Conservation (phyloP, 2,329 filamentous ascomycete genomes). For the Pezicula rhizophila region DNA sequence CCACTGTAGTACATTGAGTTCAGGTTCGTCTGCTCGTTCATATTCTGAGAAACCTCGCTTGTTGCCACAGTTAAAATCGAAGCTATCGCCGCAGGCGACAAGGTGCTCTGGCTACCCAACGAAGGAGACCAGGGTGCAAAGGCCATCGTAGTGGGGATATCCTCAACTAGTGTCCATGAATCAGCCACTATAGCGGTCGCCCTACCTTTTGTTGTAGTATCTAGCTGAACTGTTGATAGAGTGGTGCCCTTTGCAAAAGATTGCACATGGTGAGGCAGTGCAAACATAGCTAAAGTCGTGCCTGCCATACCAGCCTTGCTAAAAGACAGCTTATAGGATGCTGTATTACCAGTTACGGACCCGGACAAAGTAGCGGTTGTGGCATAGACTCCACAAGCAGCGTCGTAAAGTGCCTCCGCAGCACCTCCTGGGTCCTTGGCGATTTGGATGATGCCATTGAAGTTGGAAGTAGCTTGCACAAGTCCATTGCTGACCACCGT, state of each 20-base stretch:
- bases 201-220: conserved; percentile 79
- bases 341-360: conserved; percentile 48
- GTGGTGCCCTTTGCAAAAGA: conserved; percentile 59
- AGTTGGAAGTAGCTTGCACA: conserved; percentile 59
- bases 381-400: conserved; percentile 69
- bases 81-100: conserved; percentile 50
- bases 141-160: conserved; percentile 64
- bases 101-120: conserved; percentile 33
- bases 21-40: conserved; percentile 64
- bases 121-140: conserved; percentile 72
- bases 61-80: conserved; percentile 56
- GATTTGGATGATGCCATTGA: conserved; percentile 75
- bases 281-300: conserved; percentile 71
- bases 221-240: conserved; percentile 52
- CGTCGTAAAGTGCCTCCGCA: conserved; percentile 67
- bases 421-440: conserved; percentile 63
- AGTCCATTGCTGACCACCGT: conserved; percentile 59
- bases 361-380: conserved; percentile 59
- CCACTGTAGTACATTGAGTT: conserved; percentile 93
- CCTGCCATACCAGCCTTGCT: conserved; percentile 59
- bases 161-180: conserved; percentile 73
- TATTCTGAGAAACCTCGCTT: conserved; percentile 72
- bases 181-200: conserved; percentile 67
- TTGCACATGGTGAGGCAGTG: conserved; percentile 76
- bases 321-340: conserved; percentile 70